Base-by-base conservation (phyloP, 805 yeast genomes). In the Cyberlindnera amylophila region DNA sequence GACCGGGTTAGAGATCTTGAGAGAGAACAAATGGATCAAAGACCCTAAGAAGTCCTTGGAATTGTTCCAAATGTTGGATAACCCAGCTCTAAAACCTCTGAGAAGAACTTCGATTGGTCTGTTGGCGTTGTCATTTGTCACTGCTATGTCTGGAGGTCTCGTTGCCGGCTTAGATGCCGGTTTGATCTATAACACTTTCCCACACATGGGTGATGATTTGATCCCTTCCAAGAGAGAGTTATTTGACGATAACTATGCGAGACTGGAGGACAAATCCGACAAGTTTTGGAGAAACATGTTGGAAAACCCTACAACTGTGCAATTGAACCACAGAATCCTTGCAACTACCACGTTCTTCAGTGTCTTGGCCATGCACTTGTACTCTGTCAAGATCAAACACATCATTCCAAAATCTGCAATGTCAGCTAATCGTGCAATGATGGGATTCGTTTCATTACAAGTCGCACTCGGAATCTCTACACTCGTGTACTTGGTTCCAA, bases 151-250 rank as follows among this genome's bases (percentile, higher is more conserved):
- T 10, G 99, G 99, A 47, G 97, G 96, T 13, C 79, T 93, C 73
- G 99, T 93, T 34, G 99, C 99, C 13, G 99, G 99, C 8, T 71
- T 93, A 42, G 99, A 93, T 65, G 99, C 99, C 3, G 99, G 99
- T 38, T 71, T 90, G 64, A 89, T 93, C 52, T 93, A 93, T 66
- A 93, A 93, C 64, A 83, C 95, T 4, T 93, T 89, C 75, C 99
- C 99, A 26, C 86, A 82, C 55, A 93, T 93, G 99, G 98, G 98
- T 32, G 87, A 87, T 38, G 77, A 76, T 32, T 74, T 76, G 67
- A 50, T 85, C 30, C 99, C 99, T 9, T 75, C 85, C 14, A 64
- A 59, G n/a, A 67, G 74, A 49, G 99, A 93, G 62, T 69, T 93
- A 38, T 77, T 90, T 71, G 84, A 86, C 36, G 79, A 83, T 4